Conservation (phyloP, 1,284 basidiomycete species). For the Pholiota adiposa region DNA sequence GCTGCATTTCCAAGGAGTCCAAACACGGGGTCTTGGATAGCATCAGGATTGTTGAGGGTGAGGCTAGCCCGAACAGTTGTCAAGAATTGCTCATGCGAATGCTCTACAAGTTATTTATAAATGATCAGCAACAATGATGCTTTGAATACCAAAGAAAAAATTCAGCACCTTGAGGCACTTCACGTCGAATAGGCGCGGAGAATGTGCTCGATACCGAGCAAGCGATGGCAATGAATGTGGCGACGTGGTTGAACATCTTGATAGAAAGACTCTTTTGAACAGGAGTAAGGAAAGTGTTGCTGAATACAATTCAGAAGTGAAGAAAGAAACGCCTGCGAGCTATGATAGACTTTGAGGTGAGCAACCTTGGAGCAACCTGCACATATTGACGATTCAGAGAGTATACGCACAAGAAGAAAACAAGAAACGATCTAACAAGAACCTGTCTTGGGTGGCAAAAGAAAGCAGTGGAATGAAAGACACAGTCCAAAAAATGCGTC, state of each 20-base stretch:
- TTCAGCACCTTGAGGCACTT: slow-evolving; percentile 65
- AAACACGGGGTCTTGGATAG: slow-evolving; percentile 69
- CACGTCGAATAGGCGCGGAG: slow-evolving; percentile 53
- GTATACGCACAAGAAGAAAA: slow-evolving; percentile 27
- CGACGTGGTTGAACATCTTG: slow-evolving; percentile 49
- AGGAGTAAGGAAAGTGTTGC: slow-evolving; percentile 16
- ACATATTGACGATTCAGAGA: neutral
- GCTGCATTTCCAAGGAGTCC: slow-evolving; percentile 68
- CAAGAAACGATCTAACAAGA: slow-evolving; percentile 59
- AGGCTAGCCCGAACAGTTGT: slow-evolving; percentile 51
- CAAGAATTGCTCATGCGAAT: slow-evolving; percentile 65
- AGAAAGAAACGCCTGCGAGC: slow-evolving; percentile 30
- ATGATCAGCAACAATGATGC: neutral
- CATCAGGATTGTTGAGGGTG: slow-evolving; percentile 59
- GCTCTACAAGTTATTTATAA: slow-evolving; percentile 43
- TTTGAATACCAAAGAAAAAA: slow-evolving; percentile 1
- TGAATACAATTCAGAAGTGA: slow-evolving; percentile 21
- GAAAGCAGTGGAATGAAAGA: slow-evolving; percentile 35
- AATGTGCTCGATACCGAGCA: slow-evolving; percentile 33
- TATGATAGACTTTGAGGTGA: slow-evolving; percentile 13
- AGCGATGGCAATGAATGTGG: slow-evolving; percentile 43
- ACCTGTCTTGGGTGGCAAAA: slow-evolving; percentile 57
- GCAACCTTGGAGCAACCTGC: slow-evolving; percentile 10
- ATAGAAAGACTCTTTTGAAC: slow-evolving; percentile 19
- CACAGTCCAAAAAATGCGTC: slow-evolving; percentile 29